phyloP scores from a whole-genome alignment of 352 stramenopile species.

The Elongisporangium prolatum region DNA sequence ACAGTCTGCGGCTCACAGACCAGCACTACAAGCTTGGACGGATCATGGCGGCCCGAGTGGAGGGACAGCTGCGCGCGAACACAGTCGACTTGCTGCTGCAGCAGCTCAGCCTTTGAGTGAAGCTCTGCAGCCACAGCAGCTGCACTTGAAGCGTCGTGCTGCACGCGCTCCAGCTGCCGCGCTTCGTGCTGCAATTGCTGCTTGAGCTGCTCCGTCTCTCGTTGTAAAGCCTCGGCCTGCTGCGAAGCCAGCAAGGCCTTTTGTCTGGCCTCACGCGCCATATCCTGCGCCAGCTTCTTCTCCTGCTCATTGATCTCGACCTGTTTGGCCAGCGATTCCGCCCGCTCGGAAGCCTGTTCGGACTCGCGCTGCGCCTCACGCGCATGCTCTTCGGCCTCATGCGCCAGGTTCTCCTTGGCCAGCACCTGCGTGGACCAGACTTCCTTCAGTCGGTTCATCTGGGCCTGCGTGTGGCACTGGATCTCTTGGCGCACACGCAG shows the following conservation, averaged over 20 bases:
- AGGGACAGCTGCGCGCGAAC: slow-evolving; percentile 74
- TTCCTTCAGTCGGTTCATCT: slow-evolving; percentile 42
- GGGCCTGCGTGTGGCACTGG: slow-evolving; percentile 58
- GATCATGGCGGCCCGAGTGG: slow-evolving; percentile 69
- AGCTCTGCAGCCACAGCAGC: slow-evolving; percentile 64
- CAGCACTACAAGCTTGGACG: slow-evolving; percentile 74
- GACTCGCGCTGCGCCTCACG: slow-evolving; percentile 70
- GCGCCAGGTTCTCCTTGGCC: slow-evolving; percentile 68
- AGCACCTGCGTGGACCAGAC: slow-evolving; percentile 55
- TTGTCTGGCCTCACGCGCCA: slow-evolving; percentile 59
- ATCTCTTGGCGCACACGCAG: slow-evolving; percentile 83
- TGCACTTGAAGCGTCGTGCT: slow-evolving; percentile 63
- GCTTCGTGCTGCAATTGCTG: slow-evolving; percentile 68
- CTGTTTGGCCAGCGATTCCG: slow-evolving; percentile 63
- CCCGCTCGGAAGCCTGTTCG: slow-evolving; percentile 60
- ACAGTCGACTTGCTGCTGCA: slow-evolving; percentile 75
- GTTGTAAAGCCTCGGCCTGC: slow-evolving; percentile 65
- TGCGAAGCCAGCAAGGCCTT: slow-evolving; percentile 54
- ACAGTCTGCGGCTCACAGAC: slow-evolving; percentile 78
- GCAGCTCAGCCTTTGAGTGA: slow-evolving; percentile 55
- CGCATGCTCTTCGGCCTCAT: slow-evolving; percentile 68
- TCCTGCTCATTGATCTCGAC: slow-evolving; percentile 84
- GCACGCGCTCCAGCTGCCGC: slow-evolving; percentile 59
- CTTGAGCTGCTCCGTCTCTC: slow-evolving; percentile 73
- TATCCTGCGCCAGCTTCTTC: slow-evolving; percentile 62